Percentiles rank a stretch among this genome's conserved stretches.
phyloP scores from a whole-genome alignment of 257 asterid species.

The Ophiorrhiza pumila region DNA sequence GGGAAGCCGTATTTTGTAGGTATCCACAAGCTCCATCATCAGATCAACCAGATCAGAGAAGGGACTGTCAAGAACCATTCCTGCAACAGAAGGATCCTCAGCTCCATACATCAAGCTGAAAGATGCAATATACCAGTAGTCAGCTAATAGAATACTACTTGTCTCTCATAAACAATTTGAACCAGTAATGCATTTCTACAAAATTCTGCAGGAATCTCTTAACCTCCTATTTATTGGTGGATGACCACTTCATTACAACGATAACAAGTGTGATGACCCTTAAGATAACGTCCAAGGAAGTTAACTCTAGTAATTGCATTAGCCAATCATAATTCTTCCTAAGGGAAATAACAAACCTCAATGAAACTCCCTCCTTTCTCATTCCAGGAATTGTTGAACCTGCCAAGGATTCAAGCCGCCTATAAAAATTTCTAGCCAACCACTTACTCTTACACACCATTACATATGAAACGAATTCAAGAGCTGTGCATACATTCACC shows the following conservation, averaged over 20 bases:
- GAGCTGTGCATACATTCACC: background rate
- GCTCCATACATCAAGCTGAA: slow-evolving; percentile 93
- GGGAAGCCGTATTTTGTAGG: slow-evolving; percentile 84
- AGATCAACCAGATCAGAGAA: slow-evolving; percentile 90
- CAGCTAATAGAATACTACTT: slow-evolving; percentile 1
- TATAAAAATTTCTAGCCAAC: background rate
- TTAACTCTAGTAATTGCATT: background rate
- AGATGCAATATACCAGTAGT: slow-evolving; percentile 20
- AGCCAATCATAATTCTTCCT: background rate
- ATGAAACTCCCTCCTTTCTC: background rate
- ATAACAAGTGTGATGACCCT: background rate
- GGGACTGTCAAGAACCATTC: slow-evolving; percentile 96
- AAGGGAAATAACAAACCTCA: background rate
- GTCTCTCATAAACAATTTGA: background rate
- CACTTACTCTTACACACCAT: background rate
- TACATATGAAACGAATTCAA: background rate
- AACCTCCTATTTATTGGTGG: background rate
- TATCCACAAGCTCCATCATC: slow-evolving; percentile 96
- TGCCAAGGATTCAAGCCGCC: background rate
- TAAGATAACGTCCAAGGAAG: background rate
- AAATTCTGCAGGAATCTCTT: background rate
- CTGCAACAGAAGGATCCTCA: slow-evolving; percentile 99
- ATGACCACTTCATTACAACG: background rate
- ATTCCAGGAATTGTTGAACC: background rate
- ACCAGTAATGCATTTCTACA: background rate